phyloP scores from a whole-genome alignment of 768 basidiomycete species.

The Lactifluus pinguis region DNA sequence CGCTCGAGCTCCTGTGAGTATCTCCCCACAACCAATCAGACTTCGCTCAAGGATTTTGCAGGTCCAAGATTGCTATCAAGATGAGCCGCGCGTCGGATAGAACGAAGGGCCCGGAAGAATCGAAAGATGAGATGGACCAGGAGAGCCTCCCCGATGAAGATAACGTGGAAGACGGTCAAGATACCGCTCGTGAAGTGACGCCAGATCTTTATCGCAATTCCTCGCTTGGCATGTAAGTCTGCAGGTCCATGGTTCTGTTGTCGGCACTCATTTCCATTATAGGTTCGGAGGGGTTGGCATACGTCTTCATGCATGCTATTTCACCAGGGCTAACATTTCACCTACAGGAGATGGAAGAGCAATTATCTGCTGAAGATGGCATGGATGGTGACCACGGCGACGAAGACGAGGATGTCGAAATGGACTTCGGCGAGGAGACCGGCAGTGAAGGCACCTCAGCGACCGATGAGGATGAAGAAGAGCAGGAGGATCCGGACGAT shows the following conservation, averaged over 20 bases:
- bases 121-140: constrained; percentile 34
- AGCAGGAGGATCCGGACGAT: constrained; percentile 57
- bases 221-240: constrained; percentile 80
- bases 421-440: constrained; percentile 79
- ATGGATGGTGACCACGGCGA: constrained; percentile 79
- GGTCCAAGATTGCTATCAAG: constrained; percentile 96
- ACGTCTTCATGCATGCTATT: neutral
- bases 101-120: constrained; percentile 46
- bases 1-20: constrained; percentile 81
- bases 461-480: constrained; percentile 60
- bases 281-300: constrained; percentile 72
- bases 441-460: constrained; percentile 76
- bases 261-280: neutral
- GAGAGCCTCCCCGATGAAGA: constrained; percentile 43
- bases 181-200: constrained; percentile 65
- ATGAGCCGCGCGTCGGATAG: constrained; percentile 79
- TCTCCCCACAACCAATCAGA: neutral
- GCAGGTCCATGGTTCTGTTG: neutral
- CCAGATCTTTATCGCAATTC: constrained; percentile 95
- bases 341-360: constrained; percentile 77
- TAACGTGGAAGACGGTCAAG: constrained; percentile 51
- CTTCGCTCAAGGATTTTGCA: constrained; percentile 26
- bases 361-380: constrained; percentile 59
- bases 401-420: constrained; percentile 76
- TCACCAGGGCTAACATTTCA: constrained; percentile 15